Percentiles rank a stretch among this genome's conserved stretches.
phyloP scores from a whole-genome alignment of 2,329 filamentous ascomycete genomes.

The Diaporthe humulicola region DNA sequence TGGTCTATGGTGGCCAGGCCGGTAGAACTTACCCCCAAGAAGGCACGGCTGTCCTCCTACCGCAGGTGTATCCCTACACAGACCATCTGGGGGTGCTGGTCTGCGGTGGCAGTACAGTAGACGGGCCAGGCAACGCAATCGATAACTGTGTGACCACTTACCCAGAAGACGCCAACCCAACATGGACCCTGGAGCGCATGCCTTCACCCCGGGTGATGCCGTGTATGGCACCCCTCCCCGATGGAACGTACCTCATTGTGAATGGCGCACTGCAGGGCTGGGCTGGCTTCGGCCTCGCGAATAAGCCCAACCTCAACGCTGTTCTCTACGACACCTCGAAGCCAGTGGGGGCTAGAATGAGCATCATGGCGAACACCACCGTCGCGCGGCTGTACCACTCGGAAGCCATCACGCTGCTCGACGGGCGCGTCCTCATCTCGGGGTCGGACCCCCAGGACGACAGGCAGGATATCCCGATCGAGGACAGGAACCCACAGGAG shows the following conservation, averaged over 20 bases:
- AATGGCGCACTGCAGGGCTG: conserved; percentile 65
- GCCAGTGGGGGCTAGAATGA: conserved; percentile 63
- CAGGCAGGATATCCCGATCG: too few species aligned
- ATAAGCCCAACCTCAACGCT: conserved; percentile 61
- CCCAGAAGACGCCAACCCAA: conserved; percentile 61
- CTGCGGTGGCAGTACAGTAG: conserved; percentile 66
- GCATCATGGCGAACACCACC: conserved; percentile 67
- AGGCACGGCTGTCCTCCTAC: conserved; percentile 66
- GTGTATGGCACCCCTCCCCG: conserved; percentile 67
- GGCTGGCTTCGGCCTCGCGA: conserved; percentile 66
- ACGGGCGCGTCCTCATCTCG: conserved; percentile 67
- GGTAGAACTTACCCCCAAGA: conserved; percentile 71
- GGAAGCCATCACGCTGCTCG: conserved; percentile 67
- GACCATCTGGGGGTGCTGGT: conserved; percentile 65
- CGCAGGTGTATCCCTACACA: conserved; percentile 64
- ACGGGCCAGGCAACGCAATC: conserved; percentile 61
- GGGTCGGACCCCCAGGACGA: conserved; percentile 61
- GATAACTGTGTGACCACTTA: conserved; percentile 70
- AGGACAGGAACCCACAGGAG: conserved; percentile 59
- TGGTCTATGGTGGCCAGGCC: conserved; percentile 63
- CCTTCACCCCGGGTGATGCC: conserved; percentile 67
- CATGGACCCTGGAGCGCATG: conserved; percentile 72
- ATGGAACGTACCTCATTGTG: conserved; percentile 68
- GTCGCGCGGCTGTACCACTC: conserved; percentile 67
- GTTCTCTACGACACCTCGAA: conserved; percentile 66